Conservation (phyloP, 495 filamentous ascomycete species). For the Wilcoxina mikolae region DNA sequence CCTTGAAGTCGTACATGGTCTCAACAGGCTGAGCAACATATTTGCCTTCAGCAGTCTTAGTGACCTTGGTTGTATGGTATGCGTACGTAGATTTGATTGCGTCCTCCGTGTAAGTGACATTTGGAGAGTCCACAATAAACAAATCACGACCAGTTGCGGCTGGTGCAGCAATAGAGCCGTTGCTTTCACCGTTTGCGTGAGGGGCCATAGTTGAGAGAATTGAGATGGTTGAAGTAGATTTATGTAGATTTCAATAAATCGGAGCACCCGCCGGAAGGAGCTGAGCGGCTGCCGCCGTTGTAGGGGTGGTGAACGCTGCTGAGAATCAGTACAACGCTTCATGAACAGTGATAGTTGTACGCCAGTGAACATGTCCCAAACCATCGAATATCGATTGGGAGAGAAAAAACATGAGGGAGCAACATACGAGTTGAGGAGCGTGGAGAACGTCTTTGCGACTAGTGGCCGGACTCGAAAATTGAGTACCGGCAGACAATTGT, state of each 20-base stretch:
- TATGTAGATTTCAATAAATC: slow-evolving; percentile 53
- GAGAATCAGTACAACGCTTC: background rate
- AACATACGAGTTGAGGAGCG: slow-evolving; percentile 73
- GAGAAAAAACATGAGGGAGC: too few species aligned
- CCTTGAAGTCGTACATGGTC: slow-evolving; percentile 91
- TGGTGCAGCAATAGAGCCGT: slow-evolving; percentile 34
- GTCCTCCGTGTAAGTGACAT: slow-evolving; percentile 75
- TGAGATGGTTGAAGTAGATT: slow-evolving; percentile 33
- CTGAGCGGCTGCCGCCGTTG: slow-evolving; percentile 91
- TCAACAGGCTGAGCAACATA: slow-evolving; percentile 75
- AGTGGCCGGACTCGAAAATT: slow-evolving; percentile 39
- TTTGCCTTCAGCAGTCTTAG: slow-evolving; percentile 55
- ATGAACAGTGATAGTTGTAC: too few species aligned
- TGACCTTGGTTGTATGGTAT: slow-evolving; percentile 82
- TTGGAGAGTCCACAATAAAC: slow-evolving; percentile 81
- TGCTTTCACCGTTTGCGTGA: slow-evolving; percentile 68
- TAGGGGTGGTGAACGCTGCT: slow-evolving; percentile 84
- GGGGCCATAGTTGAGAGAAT: slow-evolving; percentile 62
- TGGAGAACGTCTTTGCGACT: slow-evolving; percentile 78
- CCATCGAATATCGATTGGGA: too few species aligned
- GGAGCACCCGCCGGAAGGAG: slow-evolving; percentile 73
- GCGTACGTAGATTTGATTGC: slow-evolving; percentile 86
- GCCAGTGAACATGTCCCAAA: too few species aligned
- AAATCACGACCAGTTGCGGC: slow-evolving; percentile 37
- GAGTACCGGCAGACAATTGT: slow-evolving; percentile 37